These are phyloP conservation scores for Skeletonema grethae DNA, from an alignment of 108 stramenopile genomes.

Conservation along the genomic window DNA sequence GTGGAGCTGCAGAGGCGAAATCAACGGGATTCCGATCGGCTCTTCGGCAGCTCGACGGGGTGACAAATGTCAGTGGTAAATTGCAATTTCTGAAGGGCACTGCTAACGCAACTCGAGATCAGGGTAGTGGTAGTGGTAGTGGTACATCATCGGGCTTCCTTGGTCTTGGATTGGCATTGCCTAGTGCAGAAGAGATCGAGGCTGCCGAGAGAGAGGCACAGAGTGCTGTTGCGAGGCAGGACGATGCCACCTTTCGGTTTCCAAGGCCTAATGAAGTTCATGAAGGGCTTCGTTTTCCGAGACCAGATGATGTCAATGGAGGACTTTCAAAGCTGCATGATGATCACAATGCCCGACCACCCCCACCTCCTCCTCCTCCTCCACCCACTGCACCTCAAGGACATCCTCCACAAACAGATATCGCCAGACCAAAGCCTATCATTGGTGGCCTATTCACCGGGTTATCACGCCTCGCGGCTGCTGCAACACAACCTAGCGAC, in stretches of 20 bases:
- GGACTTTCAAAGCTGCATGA: not conserved
- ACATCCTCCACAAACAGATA: conserved; percentile 3
- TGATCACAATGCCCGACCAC: not conserved
- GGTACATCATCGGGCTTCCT: conserved; percentile 6
- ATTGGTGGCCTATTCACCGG: conserved; percentile 78
- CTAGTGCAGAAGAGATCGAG: conserved; percentile 48
- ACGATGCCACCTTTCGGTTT: conserved; percentile 15
- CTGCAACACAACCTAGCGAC: conserved; percentile 67
- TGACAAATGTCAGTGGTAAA: conserved; percentile 47
- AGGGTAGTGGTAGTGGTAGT: not conserved
- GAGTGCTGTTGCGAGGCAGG: conserved; percentile 3
- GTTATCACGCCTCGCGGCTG: conserved; percentile 64
- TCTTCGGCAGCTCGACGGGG: conserved; percentile 44
- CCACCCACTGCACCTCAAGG: conserved; percentile 20
- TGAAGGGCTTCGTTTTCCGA: conserved; percentile 1
- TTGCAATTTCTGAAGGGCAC: conserved; percentile 23
- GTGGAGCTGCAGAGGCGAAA: conserved; percentile 39
- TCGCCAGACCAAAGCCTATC: conserved; percentile 62
- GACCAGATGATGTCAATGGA: not conserved
- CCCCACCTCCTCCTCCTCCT: conserved; percentile 12
- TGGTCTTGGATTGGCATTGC: conserved; percentile 38
- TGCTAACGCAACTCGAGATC: not conserved
- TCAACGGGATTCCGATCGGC: conserved; percentile 44
- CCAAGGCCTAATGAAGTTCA: conserved; percentile 5
- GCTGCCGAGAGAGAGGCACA: conserved; percentile 39